Evolutionary conservation across 805 yeast genomes (phyloP).

Genomic region (Kluyveromyces lactis): DNA sequence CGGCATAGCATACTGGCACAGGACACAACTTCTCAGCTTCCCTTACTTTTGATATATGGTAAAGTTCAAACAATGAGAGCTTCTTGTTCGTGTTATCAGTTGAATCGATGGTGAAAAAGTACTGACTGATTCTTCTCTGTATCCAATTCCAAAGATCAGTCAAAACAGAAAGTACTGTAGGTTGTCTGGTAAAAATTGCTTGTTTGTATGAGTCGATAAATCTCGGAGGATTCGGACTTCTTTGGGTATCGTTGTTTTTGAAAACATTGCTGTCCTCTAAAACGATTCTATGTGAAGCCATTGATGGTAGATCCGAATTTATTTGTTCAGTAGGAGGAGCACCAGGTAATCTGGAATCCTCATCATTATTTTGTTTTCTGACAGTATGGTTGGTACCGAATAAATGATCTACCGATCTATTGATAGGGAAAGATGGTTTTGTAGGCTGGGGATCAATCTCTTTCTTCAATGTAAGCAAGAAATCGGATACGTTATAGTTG

Average conservation of each 20-base stretch:
- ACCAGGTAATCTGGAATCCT: slow-evolving; percentile 11
- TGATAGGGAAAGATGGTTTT: slow-evolving; percentile 1
- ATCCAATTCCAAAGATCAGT: slow-evolving; percentile 9
- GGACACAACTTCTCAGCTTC: slow-evolving; percentile 56
- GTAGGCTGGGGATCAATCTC: slow-evolving; percentile 14
- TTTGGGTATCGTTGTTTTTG: slow-evolving; percentile 7
- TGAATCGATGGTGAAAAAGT: slow-evolving; percentile 20
- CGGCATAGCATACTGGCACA: slow-evolving; percentile 59
- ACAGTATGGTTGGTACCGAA: slow-evolving; percentile 30
- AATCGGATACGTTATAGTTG: slow-evolving; percentile 30
- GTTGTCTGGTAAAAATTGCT: slow-evolving; percentile 20
- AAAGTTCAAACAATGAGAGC: slow-evolving; percentile 20
- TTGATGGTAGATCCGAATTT: slow-evolving; percentile 4
- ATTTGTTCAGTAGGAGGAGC: slow-evolving; percentile 8
- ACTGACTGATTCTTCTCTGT: slow-evolving; percentile 8
- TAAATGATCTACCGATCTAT: slow-evolving; percentile 10
- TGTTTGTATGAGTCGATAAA: slow-evolving; percentile 16
- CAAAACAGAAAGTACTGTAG: slow-evolving; percentile 15
- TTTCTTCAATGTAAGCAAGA: slow-evolving; percentile 12
- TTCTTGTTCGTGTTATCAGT: slow-evolving; percentile 7
- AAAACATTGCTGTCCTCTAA: slow-evolving; percentile 19
- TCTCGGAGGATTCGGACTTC: slow-evolving; percentile 4
- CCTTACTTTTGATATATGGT: slow-evolving; percentile 29
- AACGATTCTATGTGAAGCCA: slow-evolving; percentile 16
- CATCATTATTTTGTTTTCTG: not conserved